Evolutionary conservation across 2,329 filamentous ascomycete genomes (phyloP), one percentile per base, ranked within the genome.

Genomic region (Colletotrichum abscissum): DNA sequence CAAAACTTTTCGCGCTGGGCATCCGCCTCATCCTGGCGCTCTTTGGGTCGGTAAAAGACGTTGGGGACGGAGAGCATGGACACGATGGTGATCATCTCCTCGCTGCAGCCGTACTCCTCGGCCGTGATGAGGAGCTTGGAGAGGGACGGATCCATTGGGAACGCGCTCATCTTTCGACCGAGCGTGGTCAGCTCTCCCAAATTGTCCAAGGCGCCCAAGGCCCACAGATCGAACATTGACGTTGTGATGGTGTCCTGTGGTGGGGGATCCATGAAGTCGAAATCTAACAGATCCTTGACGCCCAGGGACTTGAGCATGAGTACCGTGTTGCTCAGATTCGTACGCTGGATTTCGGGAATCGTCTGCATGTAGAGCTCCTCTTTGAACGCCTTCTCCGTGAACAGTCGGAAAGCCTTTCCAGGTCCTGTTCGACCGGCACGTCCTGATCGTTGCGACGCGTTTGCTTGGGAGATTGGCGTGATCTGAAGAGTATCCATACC

Each of bases 401-500:
- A 99, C 0, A 99, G 88, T 71, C 97, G 94, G 80, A 97, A 99
- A 0, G 95, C 95, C 81, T 98, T 98, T 72, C 97, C 97, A 1
- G 97, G 97, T 0, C 97, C 97, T 8, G 97, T 99, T 78, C 97
- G 91, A 22, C 97, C 97, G 57, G 97, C 97, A 81, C 97, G 94
- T 72, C 97, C 97, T 54, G 97, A 96, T 78, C 97, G 92, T 80
- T 99, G 97, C 4, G 94, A 95, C 5, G 95, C 93, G 81, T 99
- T 99, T 77, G 97, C 97, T 81, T 99, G 97, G 2, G 95, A 98
- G 66, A 99, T 97, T 0, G 97, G 97, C 0, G 97, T 99, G 77
- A 99, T 97, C 79, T 98, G 97, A 16, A 99, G 89, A 0, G 96
- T 98, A 79, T 99, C 97, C 97, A 99, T 99, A 70, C 97, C 97